These are phyloP conservation scores for Aspergillus fijiensis DNA, from an alignment of 2,329 filamentous ascomycete species.

Conservation along the genomic window DNA sequence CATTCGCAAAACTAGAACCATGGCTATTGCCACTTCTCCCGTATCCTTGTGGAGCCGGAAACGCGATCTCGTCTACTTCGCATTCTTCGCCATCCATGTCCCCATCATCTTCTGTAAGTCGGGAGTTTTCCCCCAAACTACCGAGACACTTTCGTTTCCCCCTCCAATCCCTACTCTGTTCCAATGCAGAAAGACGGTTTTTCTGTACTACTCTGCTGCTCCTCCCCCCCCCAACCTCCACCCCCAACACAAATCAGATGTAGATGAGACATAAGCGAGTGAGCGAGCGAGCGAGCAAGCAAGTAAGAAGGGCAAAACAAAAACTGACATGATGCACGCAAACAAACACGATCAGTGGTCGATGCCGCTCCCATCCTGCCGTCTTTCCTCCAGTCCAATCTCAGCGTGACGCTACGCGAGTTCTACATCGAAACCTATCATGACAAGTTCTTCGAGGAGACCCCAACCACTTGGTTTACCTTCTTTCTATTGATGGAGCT, in stretches of 20 bases:
- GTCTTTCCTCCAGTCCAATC: constrained; percentile 46
- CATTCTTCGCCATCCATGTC: constrained; percentile 63
- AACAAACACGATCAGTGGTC: constrained; percentile 47
- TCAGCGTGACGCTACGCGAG: constrained; percentile 52
- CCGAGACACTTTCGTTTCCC: neutral
- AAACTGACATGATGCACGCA: neutral
- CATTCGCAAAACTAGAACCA: neutral
- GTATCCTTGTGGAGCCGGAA: constrained; percentile 35
- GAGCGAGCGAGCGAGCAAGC: neutral
- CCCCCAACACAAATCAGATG: neutral
- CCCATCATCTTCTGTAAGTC: constrained; percentile 60
- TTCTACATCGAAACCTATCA: constrained; percentile 62
- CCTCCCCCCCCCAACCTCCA: no score
- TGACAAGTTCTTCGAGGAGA: constrained; percentile 62
- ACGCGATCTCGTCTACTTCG: constrained; percentile 46
- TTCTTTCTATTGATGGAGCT: constrained; percentile 59
- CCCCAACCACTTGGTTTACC: constrained; percentile 59
- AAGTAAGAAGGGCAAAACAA: neutral
- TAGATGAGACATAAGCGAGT: neutral
- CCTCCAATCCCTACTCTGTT: neutral
- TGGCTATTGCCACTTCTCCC: constrained; percentile 8
- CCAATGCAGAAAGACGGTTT: neutral
- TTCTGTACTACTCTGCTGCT: neutral
- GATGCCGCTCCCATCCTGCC: constrained; percentile 63
- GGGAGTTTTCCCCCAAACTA: constrained; percentile 1